phyloP scores from a whole-genome alignment of 371 early-diverging fungal species.

The Mortierella sp. region DNA sequence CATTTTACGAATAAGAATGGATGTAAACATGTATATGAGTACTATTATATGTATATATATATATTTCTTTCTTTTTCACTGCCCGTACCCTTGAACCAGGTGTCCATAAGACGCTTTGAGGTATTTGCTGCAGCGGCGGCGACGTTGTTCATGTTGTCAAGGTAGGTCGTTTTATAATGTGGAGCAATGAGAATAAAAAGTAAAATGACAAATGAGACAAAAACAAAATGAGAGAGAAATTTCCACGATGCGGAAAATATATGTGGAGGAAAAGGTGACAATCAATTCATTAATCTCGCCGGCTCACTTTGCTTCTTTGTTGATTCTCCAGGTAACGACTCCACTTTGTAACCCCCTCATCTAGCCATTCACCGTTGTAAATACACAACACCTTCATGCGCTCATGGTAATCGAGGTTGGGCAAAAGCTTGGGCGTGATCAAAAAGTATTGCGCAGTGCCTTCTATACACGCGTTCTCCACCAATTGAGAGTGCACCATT shows the following conservation, averaged over 20 bases:
- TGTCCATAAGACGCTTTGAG: slow-evolving; percentile 43
- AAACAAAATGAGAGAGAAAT: neutral
- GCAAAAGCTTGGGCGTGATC: slow-evolving; percentile 99
- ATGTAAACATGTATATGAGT: no score
- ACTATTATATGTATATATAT: no score
- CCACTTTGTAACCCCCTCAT: slow-evolving; percentile 43
- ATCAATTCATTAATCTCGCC: no score
- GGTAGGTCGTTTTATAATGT: neutral
- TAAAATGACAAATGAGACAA: neutral
- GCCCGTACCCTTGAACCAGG: slow-evolving; percentile 55
- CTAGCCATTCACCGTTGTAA: slow-evolving; percentile 92
- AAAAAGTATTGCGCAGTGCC: slow-evolving; percentile 94
- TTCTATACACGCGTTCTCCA: slow-evolving; percentile 75
- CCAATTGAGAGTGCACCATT: slow-evolving; percentile 94
- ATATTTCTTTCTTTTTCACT: no score
- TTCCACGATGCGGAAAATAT: neutral
- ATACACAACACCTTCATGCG: slow-evolving; percentile 95
- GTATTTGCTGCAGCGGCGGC: slow-evolving; percentile 23
- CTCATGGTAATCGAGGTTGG: slow-evolving; percentile 93
- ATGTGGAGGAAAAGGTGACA: neutral
- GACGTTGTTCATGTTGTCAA: slow-evolving; percentile 7
- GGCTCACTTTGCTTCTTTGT: slow-evolving; percentile 16
- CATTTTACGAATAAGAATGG: no score
- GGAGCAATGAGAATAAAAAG: neutral
- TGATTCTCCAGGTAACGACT: slow-evolving; percentile 36